These are phyloP conservation scores for Melanomma pulvis-pyrius DNA, from an alignment of 495 filamentous ascomycete genomes.

Conservation along the genomic window DNA sequence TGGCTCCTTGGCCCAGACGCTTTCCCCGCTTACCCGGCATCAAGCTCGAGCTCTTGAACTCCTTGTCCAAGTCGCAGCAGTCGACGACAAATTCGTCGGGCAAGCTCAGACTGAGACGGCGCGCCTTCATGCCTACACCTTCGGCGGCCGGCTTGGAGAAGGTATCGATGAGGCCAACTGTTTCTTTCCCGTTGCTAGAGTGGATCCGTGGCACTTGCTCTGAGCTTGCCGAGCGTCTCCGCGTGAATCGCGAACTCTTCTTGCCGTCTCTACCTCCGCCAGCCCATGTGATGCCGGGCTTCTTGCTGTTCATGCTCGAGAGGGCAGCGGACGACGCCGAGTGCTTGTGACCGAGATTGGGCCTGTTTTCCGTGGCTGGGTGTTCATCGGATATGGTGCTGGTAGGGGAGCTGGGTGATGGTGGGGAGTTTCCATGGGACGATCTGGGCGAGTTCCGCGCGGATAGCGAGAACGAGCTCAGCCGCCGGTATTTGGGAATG, in stretches of 20 bases:
- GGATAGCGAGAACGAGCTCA: conserved; percentile 36
- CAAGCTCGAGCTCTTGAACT: conserved; percentile 62
- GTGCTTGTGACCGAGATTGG: conserved; percentile 24
- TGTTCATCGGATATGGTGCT: conserved; percentile 37
- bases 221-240: conserved; percentile 34
- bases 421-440: conserved; percentile 34
- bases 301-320: conserved; percentile 14
- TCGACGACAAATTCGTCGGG: conserved; percentile 68
- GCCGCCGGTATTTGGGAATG: conserved; percentile 23
- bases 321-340: conserved; percentile 30
- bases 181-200: conserved; percentile 16
- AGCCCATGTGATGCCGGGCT: conserved; percentile 19
- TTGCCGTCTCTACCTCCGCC: conserved; percentile 18
- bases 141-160: conserved; percentile 57
- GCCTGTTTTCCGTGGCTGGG: neutral
- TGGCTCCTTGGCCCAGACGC: conserved; percentile 67
- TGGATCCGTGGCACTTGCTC: conserved; percentile 21
- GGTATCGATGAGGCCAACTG: conserved; percentile 29
- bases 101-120: conserved; percentile 63
- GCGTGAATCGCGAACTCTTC: conserved; percentile 2
- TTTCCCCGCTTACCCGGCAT: conserved; percentile 57
- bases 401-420: conserved; percentile 37
- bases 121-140: conserved; percentile 67
- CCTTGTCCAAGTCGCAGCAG: conserved; percentile 59
- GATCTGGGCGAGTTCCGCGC: conserved; percentile 32